Percentiles rank a stretch among this genome's conserved stretches.
phyloP scores from a whole-genome alignment of 331 rosid genomes.

The Pyracantha coccinea region DNA sequence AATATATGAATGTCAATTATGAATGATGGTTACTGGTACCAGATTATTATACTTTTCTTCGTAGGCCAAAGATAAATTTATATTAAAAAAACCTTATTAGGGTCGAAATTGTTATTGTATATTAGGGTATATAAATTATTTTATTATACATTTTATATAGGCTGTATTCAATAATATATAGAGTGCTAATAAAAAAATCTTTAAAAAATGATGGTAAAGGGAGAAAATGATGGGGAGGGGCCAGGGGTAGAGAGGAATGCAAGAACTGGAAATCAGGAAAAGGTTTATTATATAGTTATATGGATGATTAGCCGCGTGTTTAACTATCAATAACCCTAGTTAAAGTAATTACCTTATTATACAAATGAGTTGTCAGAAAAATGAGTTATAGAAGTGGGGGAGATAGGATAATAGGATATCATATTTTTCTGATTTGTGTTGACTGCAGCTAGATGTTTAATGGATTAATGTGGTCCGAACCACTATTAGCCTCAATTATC shows the following conservation, averaged over 20 bases:
- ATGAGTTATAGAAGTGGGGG: background rate
- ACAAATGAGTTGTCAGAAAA: background rate
- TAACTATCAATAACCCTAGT: background rate
- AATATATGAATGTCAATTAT: no score
- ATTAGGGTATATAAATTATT: no score
- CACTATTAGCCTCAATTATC: background rate
- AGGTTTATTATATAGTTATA: background rate
- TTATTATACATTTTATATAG: no score
- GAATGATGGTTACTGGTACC: no score
- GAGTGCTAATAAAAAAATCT: no score
- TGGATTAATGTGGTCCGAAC: background rate
- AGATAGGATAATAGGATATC: background rate
- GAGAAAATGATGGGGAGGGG: constrained; percentile 22
- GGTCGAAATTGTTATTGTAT: no score
- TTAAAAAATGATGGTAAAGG: background rate
- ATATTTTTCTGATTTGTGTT: background rate
- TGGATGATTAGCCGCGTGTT: background rate
- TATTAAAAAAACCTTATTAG: no score
- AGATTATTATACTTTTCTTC: no score
- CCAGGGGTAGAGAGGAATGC: background rate
- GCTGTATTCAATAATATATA: no score
- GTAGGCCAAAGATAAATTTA: no score
- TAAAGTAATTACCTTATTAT: constrained; percentile 4
- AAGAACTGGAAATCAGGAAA: background rate
- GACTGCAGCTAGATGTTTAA: background rate